Percentiles rank a stretch among this genome's conserved stretches.
Conservation (phyloP, 2,329 filamentous ascomycete genomes). For the Colletotrichum tanaceti region DNA sequence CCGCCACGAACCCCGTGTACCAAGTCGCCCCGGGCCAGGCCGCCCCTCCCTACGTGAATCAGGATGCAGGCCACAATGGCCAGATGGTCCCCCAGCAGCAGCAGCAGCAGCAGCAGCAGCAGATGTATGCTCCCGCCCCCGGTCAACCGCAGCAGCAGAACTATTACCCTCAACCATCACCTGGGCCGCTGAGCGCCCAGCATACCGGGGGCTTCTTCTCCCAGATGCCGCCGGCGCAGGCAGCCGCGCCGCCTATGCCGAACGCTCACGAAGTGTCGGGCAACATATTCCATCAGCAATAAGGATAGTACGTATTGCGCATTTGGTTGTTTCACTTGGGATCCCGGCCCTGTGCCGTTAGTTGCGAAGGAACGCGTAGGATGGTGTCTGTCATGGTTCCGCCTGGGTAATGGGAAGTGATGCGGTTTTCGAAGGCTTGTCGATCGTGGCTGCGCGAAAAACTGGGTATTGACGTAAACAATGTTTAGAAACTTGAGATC, state of each 20-base stretch:
- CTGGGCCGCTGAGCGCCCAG: conserved; percentile 22
- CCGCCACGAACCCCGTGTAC: not conserved
- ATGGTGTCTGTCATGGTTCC: not conserved
- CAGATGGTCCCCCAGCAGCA: conserved; percentile 17
- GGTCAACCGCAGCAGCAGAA: conserved; percentile 40
- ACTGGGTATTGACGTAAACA: no score
- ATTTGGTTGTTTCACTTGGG: no score
- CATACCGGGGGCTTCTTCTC: conserved; percentile 25
- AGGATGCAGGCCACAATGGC: not conserved
- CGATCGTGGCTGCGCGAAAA: not conserved
- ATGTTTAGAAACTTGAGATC: not conserved
- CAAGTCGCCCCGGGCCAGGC: conserved; percentile 2
- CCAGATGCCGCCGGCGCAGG: conserved; percentile 25
- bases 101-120: conserved; percentile 42
- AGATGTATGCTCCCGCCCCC: conserved; percentile 26
- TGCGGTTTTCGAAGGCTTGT: no score
- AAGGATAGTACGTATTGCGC: not conserved
- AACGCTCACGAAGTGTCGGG: conserved; percentile 23
- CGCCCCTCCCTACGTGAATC: conserved; percentile 11
- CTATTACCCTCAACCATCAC: conserved; percentile 40
- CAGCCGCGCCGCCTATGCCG: conserved; percentile 3
- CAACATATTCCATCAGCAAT: conserved; percentile 7
- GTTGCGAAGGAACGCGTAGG: no score
- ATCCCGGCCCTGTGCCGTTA: no score
- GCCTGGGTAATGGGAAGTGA: not conserved